Base-by-base conservation (phyloP, 345 rosid genomes). In the Gossypium sturtianum region DNA sequence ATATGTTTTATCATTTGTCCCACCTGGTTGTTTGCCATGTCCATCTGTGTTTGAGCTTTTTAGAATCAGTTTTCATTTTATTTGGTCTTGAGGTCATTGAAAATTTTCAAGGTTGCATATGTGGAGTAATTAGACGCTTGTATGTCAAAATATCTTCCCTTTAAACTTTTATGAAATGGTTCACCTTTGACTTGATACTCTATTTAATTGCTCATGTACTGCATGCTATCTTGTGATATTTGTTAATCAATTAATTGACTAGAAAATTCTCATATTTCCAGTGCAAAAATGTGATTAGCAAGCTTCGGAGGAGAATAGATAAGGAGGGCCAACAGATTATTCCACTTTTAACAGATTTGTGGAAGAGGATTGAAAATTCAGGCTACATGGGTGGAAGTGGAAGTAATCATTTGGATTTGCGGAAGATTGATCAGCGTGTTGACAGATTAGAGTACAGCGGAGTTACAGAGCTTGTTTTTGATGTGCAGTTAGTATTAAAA, bases 321-420 rank as follows among this genome's bases (percentile, higher is more conserved):
- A 96, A 93, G 83, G 98, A 96, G 85, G 99, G 99, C 65, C 94
- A 87, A 79, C 93, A 91, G 69, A 92, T 96, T 80, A 92, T 93
- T 66, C 99, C 99, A 54, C 88, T 93, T 81, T 84, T 96, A 76
- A 87, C 97, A 8, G 88, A 86, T 81, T 76, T 96, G 73, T 96
- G 99, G 99, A 96, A 85, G 83, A 88, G 87, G 85, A 88, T 87
- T 70, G 96, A 87, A 83, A 89, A 80, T 81, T 77, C 89, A 66
- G 86, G 88, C 77, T 78, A 83, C 82, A 78, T 77, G 74, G 84
- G 29, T 57, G 63, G 63, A 58, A 58, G 91, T 54, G 93, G 89
- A 70, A 89, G 77, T 72, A 89, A 83, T 82, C 86, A 87, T 71
- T 80, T 96, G 89, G 91, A 91, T 84, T 83, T 96, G 58, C 88